Base-by-base conservation (phyloP, 495 filamentous ascomycete species). In the Penicillium lividum region DNA sequence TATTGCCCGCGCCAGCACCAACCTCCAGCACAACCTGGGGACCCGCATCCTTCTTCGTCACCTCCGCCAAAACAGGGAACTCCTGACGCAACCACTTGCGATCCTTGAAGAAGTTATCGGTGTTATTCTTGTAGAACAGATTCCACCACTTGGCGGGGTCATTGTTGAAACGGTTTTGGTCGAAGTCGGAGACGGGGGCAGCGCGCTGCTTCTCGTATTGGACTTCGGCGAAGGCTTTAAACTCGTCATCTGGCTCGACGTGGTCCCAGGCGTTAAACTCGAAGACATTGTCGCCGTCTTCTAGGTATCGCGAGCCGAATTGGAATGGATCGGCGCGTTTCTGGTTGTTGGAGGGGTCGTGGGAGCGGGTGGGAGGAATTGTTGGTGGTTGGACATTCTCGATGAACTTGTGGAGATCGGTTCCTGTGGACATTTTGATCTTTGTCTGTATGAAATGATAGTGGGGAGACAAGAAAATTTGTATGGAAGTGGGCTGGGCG, bases 231-330 rank as follows among this genome's bases (percentile, higher is more conserved):
- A 92, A 93, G 52, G 87, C 84, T 62, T 85, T 85, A 80, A 95
- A 97, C 28, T 86, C 77, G 54, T 89, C 83, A 68, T 96, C 92
- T 59, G 91, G 88, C 65, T 78, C 86, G 66, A 98, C 94, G 68
- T 98, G 93, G 73, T 98, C 94, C 94, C 94, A 98, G 40, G 94
- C 94, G 72, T 98, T 98, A 85, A 92, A 93, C 67, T 93, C 88
- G 76, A 89, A 98, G 62, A 95, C 87, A 66, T 97, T 82, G 74
- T 95, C 91, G 62, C 85, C 82, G 65, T 91, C 76, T 60, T 88
- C 84, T 40, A 98, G 86, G 62, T 82, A 86, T 47, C 94, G 91
- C 10, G 90, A 93, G 53, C 94, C 94, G 73, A 98, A 98, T 73
- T 92, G 86, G 75, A 98, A 98, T 34, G 94, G 95, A 62, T 96